These are phyloP conservation scores for Aspergillus pseudoglaucus DNA, from an alignment of 2,329 filamentous ascomycete species.

Conservation along the genomic window DNA sequence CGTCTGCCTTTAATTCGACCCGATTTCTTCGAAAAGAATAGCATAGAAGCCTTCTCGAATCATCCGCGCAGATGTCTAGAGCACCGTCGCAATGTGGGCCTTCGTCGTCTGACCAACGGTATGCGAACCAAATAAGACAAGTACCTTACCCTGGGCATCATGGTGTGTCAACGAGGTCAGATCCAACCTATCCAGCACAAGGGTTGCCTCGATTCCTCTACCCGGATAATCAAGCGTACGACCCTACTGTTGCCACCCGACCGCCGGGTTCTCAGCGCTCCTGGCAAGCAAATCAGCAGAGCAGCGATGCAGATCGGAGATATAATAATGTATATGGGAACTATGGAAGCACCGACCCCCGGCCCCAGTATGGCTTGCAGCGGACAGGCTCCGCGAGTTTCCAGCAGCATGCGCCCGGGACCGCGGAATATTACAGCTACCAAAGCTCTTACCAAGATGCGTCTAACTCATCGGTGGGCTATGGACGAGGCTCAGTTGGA, in stretches of 20 bases:
- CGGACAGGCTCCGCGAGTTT: conserved; percentile 12
- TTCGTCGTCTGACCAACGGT: conserved; percentile 16
- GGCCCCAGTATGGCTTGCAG: conserved; percentile 12
- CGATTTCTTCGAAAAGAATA: neutral
- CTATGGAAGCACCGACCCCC: conserved; percentile 12
- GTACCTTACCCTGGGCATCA: conserved; percentile 8
- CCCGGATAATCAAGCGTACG: conserved; percentile 14
- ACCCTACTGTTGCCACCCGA: conserved; percentile 9
- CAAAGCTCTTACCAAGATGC: conserved; percentile 16
- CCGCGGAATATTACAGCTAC: conserved; percentile 10
- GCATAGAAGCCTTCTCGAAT: neutral
- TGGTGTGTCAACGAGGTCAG: conserved; percentile 9
- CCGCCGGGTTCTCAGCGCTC: conserved; percentile 11
- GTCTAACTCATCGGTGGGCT: conserved; percentile 11
- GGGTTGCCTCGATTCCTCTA: conserved; percentile 20
- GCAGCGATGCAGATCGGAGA: conserved; percentile 15
- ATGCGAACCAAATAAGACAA: conserved; percentile 13
- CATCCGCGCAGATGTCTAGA: conserved; percentile 25
- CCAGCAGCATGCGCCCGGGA: conserved; percentile 8
- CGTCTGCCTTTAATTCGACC: neutral
- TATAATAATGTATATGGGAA: conserved; percentile 17
- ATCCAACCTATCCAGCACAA: conserved; percentile 12
- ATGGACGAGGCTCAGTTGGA: conserved; percentile 18
- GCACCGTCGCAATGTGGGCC: conserved; percentile 22
- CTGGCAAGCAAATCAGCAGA: conserved; percentile 10